Evolutionary conservation across 768 basidiomycete genomes (phyloP).

Genomic region (Krasilnikovozyma curviuscula): DNA sequence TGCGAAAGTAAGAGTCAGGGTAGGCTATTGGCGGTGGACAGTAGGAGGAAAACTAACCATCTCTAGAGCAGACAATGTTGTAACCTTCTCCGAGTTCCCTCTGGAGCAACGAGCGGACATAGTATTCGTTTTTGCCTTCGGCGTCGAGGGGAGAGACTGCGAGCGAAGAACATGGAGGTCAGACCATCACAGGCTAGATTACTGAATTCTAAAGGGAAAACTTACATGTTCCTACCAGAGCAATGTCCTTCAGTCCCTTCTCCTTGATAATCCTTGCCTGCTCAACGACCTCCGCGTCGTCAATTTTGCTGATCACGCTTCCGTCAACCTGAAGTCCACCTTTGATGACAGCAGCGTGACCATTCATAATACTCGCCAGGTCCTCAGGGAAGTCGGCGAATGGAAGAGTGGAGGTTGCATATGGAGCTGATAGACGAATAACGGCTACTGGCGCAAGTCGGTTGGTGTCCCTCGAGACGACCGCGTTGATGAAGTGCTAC

Average conservation of each 20-base stretch:
- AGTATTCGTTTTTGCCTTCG: conserved; percentile 33
- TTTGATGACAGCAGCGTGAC: conserved; percentile 28
- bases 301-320: conserved; percentile 24
- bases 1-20: conserved; percentile 10
- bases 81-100: conserved; percentile 28
- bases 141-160: conserved; percentile 36
- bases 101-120: conserved; percentile 31
- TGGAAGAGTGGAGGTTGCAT: conserved; percentile 37
- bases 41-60: conserved; percentile 27
- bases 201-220: no score
- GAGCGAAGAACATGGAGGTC: no score
- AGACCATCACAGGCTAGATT: no score
- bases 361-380: conserved; percentile 23
- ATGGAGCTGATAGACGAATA: conserved; percentile 43
- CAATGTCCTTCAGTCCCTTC: conserved; percentile 26
- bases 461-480: conserved; percentile 38
- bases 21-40: neutral
- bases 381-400: conserved; percentile 36
- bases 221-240: conserved; percentile 34
- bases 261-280: conserved; percentile 31
- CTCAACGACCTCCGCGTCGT: conserved; percentile 31
- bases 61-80: conserved; percentile 38
- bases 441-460: conserved; percentile 44
- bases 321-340: conserved; percentile 31
- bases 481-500: conserved; percentile 40